Evolutionary conservation across 352 stramenopile genomes (phyloP), one percentile per base, ranked within the genome.

Genomic region (Phytophthora fragariae): DNA sequence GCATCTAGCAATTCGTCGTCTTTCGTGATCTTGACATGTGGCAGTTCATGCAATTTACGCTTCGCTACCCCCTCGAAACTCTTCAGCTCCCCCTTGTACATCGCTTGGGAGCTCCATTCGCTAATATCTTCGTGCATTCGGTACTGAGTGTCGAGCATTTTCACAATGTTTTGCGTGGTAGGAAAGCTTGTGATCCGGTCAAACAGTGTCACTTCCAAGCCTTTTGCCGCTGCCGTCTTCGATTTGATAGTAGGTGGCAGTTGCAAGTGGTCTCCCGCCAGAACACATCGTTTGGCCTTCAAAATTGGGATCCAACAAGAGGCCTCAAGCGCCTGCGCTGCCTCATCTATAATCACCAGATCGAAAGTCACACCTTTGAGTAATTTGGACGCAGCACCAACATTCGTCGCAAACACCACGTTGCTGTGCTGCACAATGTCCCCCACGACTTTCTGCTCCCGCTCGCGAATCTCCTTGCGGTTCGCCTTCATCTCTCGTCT

Each of bases 271-370:
- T 99, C 98, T 9, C 92, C 94, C 0, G 92, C 93, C 14, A 98
- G 80, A 8, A 98, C 92, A 62, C 95, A 94, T 1, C 92, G 85
- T 72, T 88, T 92, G 5, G 92, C 95, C 70, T 97, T 92, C 17
- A 99, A 76, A 24, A 99, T 97, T 4, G 97, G 97, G 70, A 99
- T 98, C 97, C 97, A 99, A 61, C 96, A 99, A 14, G 92, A 97
- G 9, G 89, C 93, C 75, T 99, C 98, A n/a, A 99, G 79, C 15
- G 95, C 96, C 79, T 99, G 97, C 9, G 97, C 98, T 2, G 97
- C 97, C 63, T 99, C 97, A 75, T 99, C 97, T 70, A 99, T 98
- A 58, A 99, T 85, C 7, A 99, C 92, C 14, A 99, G 61, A 79
- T 99, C 97, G 72, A 99, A 99, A 27, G 83, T 81, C 49, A 96